A percentile compares a stretch with the other conserved stretches of the same genome.
These are phyloP conservation scores for Peronospora destructor DNA, from an alignment of 352 stramenopile species.

Conservation along the genomic window DNA sequence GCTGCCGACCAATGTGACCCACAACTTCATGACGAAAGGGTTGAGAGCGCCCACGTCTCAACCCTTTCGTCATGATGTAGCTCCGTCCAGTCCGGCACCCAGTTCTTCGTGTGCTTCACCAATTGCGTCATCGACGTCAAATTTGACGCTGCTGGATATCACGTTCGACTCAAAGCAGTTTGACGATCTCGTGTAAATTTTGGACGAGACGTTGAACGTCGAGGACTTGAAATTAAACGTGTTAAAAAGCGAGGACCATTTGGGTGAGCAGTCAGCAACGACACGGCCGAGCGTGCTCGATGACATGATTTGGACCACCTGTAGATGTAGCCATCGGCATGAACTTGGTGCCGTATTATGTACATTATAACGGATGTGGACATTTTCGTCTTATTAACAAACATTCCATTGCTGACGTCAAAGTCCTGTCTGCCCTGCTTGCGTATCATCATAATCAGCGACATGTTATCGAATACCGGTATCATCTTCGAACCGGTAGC, in stretches of 20 bases:
- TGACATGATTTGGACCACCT: slow-evolving; percentile 39
- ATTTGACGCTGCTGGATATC: slow-evolving; percentile 6
- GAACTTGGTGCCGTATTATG: neutral
- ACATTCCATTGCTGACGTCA: neutral
- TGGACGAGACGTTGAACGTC: slow-evolving; percentile 29
- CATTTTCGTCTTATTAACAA: neutral
- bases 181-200: slow-evolving; percentile 34
- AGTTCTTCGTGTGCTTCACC: slow-evolving; percentile 18
- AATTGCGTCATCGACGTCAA: slow-evolving; percentile 5
- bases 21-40: slow-evolving; percentile 6
- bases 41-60: slow-evolving; percentile 7
- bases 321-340: neutral
- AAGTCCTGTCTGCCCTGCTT: neutral
- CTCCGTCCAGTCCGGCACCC: slow-evolving; percentile 7
- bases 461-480: neutral
- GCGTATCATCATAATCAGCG: neutral
- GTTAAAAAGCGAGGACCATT: slow-evolving; percentile 3
- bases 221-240: slow-evolving; percentile 3
- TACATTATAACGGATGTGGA: neutral
- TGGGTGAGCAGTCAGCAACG: neutral
- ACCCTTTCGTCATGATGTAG: slow-evolving; percentile 9
- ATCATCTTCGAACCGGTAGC: neutral
- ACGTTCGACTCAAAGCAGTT: slow-evolving; percentile 27
- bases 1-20: neutral
- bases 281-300: slow-evolving; percentile 26